Percentiles rank a stretch among this genome's conserved stretches.
These are phyloP conservation scores for Manihot esculenta DNA, from an alignment of 441 rosid genomes.

Conservation along the genomic window DNA sequence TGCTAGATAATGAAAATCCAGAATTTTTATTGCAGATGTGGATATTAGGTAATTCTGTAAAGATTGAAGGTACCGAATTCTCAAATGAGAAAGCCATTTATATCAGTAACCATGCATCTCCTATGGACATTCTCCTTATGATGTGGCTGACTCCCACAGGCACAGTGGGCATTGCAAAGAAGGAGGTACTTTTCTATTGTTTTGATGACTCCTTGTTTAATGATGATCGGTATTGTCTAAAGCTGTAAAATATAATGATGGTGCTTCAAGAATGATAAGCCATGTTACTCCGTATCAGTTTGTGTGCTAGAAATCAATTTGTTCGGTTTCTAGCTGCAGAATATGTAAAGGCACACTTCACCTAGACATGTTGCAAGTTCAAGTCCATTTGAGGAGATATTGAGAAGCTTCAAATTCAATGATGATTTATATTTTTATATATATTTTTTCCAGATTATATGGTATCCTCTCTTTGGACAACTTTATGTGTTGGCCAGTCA, in stretches of 20 bases:
- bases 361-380: neutral
- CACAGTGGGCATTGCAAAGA: conserved; percentile 55
- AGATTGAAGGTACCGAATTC: conserved; percentile 47
- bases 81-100: conserved; percentile 47
- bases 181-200: conserved; percentile 36
- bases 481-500: conserved; percentile 53
- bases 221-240: neutral
- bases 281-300: neutral
- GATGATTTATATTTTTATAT: neutral
- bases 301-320: neutral
- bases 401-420: neutral
- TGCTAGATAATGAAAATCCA: neutral
- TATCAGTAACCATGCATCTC: conserved; percentile 59
- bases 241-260: neutral
- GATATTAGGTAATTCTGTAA: conserved; percentile 53
- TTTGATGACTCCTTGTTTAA: neutral
- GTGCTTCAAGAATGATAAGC: conserved; percentile 1
- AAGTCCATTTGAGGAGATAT: neutral
- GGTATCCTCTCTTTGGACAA: conserved; percentile 60
- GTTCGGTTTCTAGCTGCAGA: neutral
- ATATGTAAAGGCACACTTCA: neutral
- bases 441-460: conserved; percentile 38
- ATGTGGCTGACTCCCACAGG: conserved; percentile 57
- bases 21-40: conserved; percentile 47
- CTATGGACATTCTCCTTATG: conserved; percentile 46